Base-by-base conservation (phyloP, 202 grass and related monocot genomes). In the Zizania palustris region DNA sequence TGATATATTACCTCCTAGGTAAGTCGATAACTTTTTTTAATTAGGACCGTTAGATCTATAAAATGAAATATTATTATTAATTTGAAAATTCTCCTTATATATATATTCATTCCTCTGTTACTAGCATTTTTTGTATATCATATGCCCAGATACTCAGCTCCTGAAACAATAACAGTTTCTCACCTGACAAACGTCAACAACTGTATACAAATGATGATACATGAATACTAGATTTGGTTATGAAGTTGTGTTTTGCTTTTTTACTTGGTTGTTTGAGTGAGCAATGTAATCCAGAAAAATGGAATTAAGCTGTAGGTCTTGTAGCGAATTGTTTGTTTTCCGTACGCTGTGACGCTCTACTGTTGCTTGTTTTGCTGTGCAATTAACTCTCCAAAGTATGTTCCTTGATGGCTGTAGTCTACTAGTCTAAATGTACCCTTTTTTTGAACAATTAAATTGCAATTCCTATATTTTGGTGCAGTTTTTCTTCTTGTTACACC, bases 71-170 rank as follows among this genome's bases (percentile, higher is more conserved):
- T 28, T 28, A 28, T 28, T 28, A 28, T 28, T 28, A 28, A 28
- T 28, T 28, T n/a, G n/a, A n/a, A n/a, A n/a, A n/a, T n/a, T n/a
- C n/a, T n/a, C n/a, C n/a, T n/a, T n/a, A n/a, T n/a, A n/a, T 28
- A 28, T 28, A 28, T 28, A 28, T 28, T 28, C 28, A 28, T 28
- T 28, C 13, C n/a, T 41, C 19, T 20, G 1, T 3, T 16, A 34
- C 42, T 71, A 81, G 40, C 58, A 50, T 36, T 8, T 45, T 69
- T 38, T 80, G 12, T 75, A 73, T 0, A 67, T 74, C 42, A 19
- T 49, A 18, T 72, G 38, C n/a, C 79, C 3, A 66, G 7, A 5
- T 53, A 35, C 43, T 14, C 20, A 4, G 19, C 40, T 58, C 0
- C n/a, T 50, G 7, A 20, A 65, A 71, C 15, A 22, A 12, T 2